These are phyloP conservation scores for Aureobasidium sp. DNA, from an alignment of 2,329 filamentous ascomycete species.

Conservation along the genomic window DNA sequence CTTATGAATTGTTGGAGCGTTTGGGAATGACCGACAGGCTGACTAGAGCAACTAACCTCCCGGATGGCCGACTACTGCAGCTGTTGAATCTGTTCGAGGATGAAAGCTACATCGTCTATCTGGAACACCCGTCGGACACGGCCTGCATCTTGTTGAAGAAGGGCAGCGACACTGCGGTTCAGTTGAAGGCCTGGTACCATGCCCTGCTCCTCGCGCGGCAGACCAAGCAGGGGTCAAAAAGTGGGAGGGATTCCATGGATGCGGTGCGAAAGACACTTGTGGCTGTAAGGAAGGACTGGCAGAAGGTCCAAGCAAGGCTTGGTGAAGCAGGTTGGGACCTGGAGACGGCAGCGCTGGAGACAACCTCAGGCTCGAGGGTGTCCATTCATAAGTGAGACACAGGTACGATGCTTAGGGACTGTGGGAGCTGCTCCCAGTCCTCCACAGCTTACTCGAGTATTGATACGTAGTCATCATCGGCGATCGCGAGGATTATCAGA, in stretches of 20 bases:
- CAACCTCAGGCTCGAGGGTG: conserved; percentile 44
- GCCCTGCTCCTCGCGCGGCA: conserved; percentile 43
- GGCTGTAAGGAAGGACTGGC: conserved; percentile 10
- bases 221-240: conserved; percentile 7
- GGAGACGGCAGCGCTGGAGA: conserved; percentile 59
- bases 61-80: conserved; percentile 31
- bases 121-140: conserved; percentile 31
- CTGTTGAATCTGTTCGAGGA: conserved; percentile 46
- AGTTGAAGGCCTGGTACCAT: conserved; percentile 58
- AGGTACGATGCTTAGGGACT: background rate
- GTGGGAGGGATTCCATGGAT: conserved; percentile 20
- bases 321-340: conserved; percentile 58
- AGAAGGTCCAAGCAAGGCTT: conserved; percentile 27
- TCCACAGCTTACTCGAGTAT: no score
- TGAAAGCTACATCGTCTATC: conserved; percentile 57
- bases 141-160: conserved; percentile 58
- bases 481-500: background rate
- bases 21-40: conserved; percentile 25
- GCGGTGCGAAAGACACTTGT: conserved; percentile 2
- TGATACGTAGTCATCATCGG: background rate
- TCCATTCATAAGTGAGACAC: background rate
- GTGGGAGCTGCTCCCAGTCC: background rate
- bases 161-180: conserved; percentile 41
- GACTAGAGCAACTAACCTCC: conserved; percentile 19
- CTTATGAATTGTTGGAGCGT: conserved; percentile 21